Evolutionary conservation across 208 protist species (phyloP).

Genomic region (Leishmania amazonensis): DNA sequence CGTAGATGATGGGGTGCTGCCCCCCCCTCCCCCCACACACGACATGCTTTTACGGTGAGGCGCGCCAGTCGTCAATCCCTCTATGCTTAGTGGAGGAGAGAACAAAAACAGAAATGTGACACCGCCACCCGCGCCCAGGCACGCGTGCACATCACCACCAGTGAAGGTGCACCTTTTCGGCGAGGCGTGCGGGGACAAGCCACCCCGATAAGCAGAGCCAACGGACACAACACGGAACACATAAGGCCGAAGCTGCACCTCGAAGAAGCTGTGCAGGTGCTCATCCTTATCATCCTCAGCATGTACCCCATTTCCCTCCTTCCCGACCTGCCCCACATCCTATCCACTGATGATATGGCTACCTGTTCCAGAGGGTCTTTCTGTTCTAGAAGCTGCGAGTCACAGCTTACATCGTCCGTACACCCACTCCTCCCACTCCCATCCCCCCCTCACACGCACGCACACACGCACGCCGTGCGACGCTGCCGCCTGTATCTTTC

Average conservation of each 20-base stretch:
- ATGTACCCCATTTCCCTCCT: background rate
- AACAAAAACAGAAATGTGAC: too few relatives aligned
- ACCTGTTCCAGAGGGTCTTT: background rate
- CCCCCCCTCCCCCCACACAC: too few relatives aligned
- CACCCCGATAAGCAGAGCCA: background rate
- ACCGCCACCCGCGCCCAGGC: too few relatives aligned
- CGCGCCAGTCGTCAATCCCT: background rate
- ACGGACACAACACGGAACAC: too few relatives aligned
- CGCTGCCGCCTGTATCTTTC: background rate
- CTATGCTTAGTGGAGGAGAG: background rate
- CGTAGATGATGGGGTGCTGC: too few relatives aligned
- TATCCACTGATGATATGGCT: background rate
- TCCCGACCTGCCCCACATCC: background rate
- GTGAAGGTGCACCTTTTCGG: background rate
- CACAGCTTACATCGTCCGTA: background rate
- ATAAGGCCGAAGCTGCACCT: too few relatives aligned
- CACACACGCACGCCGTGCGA: slow-evolving; percentile 10
- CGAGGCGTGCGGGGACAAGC: background rate
- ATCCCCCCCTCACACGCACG: background rate
- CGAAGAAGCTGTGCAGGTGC: background rate
- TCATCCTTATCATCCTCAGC: background rate
- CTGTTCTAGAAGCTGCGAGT: background rate
- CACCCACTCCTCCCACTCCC: background rate
- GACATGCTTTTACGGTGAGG: too few relatives aligned
- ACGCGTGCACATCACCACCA: background rate